A percentile compares a stretch with the other conserved stretches of the same genome.
Conservation (phyloP, 768 basidiomycete species). For the Suillus occidentalis region DNA sequence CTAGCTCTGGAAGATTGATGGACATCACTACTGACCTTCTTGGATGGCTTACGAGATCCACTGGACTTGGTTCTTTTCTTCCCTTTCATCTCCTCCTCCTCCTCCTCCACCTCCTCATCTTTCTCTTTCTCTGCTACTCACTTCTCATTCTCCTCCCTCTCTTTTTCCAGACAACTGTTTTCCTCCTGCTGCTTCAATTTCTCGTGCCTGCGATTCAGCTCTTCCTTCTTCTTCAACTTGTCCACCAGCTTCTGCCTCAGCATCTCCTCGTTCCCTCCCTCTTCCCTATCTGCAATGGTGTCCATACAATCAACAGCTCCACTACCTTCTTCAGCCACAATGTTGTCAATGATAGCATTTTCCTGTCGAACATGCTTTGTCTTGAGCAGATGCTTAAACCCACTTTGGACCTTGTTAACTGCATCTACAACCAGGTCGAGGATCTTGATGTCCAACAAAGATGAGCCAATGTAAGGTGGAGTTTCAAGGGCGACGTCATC, state of each 20-base stretch:
- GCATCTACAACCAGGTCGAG: not conserved
- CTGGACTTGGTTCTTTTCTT: not conserved
- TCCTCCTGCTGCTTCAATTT: not conserved
- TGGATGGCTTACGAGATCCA: not conserved
- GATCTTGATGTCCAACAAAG: not conserved
- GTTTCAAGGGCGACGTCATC: not conserved
- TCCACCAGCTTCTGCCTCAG: not conserved
- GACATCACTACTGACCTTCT: not conserved
- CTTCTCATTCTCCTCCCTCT: not conserved
- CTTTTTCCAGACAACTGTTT: not conserved
- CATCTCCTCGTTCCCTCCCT: not conserved
- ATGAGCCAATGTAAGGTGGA: not conserved
- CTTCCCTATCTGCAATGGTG: not conserved
- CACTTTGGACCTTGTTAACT: not conserved
- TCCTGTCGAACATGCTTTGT: not conserved
- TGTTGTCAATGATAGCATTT: not conserved
- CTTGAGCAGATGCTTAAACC: not conserved
- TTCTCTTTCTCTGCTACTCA: not conserved
- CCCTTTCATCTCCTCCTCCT: not conserved
- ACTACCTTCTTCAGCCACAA: not conserved
- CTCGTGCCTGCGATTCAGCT: not conserved
- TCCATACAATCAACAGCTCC: not conserved
- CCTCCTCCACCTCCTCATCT: not conserved
- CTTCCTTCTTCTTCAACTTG: not conserved
- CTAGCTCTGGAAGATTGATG: not conserved